A percentile compares a stretch with the other conserved stretches of the same genome.
phyloP scores from a whole-genome alignment of 169 alveolate genomes.

The Cyclospora cayetanensis region DNA sequence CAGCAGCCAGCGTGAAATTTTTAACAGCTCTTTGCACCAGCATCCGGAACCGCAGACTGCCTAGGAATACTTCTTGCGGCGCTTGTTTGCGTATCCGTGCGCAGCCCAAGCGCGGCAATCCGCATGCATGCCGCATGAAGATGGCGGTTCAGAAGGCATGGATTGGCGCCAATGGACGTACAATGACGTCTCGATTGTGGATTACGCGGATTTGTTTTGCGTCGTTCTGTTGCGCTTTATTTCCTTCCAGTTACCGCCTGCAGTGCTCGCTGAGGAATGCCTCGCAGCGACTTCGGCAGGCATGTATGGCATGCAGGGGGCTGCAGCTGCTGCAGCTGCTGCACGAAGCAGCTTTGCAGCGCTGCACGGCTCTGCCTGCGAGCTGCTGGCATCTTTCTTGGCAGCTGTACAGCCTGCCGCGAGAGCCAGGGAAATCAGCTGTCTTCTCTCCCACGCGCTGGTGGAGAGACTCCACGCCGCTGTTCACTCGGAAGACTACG shows the following conservation, averaged over 20 bases:
- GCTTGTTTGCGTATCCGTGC: no score
- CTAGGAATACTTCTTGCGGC: no score
- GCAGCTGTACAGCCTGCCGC: conserved; percentile 25
- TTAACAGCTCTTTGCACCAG: no score
- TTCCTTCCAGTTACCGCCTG: neutral
- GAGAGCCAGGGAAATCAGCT: conserved; percentile 47
- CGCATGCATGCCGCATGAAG: no score
- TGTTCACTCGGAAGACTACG: conserved; percentile 13
- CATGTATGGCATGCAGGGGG: neutral
- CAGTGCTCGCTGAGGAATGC: neutral
- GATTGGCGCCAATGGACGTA: conserved; percentile 29
- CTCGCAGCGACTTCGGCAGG: conserved; percentile 13
- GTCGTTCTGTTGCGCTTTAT: conserved; percentile 32
- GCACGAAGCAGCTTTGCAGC: conserved; percentile 41
- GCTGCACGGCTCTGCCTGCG: conserved; percentile 25
- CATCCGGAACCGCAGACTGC: no score
- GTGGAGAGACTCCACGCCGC: conserved; percentile 38
- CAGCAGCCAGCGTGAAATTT: no score
- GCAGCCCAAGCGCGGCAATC: no score
- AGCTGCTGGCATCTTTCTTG: conserved; percentile 49
- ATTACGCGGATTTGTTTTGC: conserved; percentile 42
- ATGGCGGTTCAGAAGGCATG: no score
- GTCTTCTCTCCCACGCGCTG: conserved; percentile 46
- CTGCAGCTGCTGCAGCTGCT: conserved; percentile 1
- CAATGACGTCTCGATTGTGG: conserved; percentile 41